phyloP scores from a whole-genome alignment of 352 stramenopile genomes.

The Globisporangium radiosum region DNA sequence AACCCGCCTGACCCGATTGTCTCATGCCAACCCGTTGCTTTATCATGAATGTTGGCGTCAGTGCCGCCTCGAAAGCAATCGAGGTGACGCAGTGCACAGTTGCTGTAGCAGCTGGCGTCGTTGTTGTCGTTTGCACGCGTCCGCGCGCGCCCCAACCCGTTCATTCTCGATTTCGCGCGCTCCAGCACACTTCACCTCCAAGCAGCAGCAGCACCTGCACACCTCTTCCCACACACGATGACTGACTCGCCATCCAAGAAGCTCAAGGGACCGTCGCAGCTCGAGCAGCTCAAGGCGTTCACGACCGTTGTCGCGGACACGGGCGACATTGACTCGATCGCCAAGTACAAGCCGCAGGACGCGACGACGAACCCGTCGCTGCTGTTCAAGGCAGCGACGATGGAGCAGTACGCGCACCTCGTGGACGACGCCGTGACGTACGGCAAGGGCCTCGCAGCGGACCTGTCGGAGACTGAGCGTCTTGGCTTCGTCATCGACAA shows the following conservation, averaged over 20 bases:
- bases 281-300: conserved; percentile 95
- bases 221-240: conserved; percentile 18
- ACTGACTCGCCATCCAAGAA: conserved; percentile 70
- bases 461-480: conserved; percentile 75
- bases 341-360: conserved; percentile 93
- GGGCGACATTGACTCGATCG: conserved; percentile 91
- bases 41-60: background rate
- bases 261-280: conserved; percentile 63
- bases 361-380: conserved; percentile 99
- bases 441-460: conserved; percentile 67
- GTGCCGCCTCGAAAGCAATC: background rate
- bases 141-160: background rate
- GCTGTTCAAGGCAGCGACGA: conserved; percentile 96
- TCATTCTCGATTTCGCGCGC: conserved; percentile 75
- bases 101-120: background rate
- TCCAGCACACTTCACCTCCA: conserved; percentile 26
- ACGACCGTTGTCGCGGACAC: conserved; percentile 98
- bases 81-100: background rate
- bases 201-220: conserved; percentile 1
- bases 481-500: conserved; percentile 96
- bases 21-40: conserved; percentile 1
- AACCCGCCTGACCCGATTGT: background rate
- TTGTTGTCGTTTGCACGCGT: background rate
- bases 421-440: conserved; percentile 95
- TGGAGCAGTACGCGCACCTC: conserved; percentile 94